These are phyloP conservation scores for Trichosporon sp. DNA, from an alignment of 1,284 basidiomycete genomes.

Conservation along the genomic window DNA sequence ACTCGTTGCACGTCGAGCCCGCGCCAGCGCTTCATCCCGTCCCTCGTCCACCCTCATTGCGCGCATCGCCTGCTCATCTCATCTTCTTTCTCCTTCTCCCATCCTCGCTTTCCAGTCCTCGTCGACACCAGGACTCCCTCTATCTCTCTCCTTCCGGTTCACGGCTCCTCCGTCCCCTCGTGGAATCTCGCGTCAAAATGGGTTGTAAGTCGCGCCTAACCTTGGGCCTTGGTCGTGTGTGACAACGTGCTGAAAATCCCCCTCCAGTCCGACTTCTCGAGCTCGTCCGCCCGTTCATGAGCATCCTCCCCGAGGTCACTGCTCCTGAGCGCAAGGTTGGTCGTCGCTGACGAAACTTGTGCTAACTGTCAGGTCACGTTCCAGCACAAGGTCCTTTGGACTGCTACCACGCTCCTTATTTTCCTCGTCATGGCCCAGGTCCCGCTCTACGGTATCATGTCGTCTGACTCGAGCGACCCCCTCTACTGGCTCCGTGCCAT, in stretches of 20 bases:
- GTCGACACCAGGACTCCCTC: slow-evolving; percentile 5
- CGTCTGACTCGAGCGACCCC: slow-evolving; percentile 94
- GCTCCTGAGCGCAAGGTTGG: slow-evolving; percentile 88
- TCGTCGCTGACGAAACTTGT: slow-evolving; percentile 14
- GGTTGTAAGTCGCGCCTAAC: slow-evolving; percentile 31
- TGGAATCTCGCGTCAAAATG: slow-evolving; percentile 33
- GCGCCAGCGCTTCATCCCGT: slow-evolving; percentile 1
- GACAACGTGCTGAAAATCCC: background rate
- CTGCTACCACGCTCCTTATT: slow-evolving; percentile 91
- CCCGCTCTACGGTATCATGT: slow-evolving; percentile 96
- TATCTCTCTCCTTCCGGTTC: slow-evolving; percentile 11
- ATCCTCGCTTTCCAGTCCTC: slow-evolving; percentile 3
- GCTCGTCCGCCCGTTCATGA: slow-evolving; percentile 91
- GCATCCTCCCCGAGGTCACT: slow-evolving; percentile 88
- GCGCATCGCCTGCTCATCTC: background rate
- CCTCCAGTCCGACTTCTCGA: slow-evolving; percentile 81
- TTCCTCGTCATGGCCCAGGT: slow-evolving; percentile 98
- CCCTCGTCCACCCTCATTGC: background rate
- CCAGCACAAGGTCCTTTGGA: slow-evolving; percentile 96
- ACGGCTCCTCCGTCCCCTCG: slow-evolving; percentile 18
- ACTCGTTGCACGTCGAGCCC: background rate
- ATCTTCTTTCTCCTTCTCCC: slow-evolving; percentile 5
- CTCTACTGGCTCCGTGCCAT: slow-evolving; percentile 99
- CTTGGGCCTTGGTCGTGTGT: background rate
- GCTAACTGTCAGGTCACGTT: slow-evolving; percentile 67